A percentile compares a stretch with the other conserved stretches of the same genome.
phyloP scores from a whole-genome alignment of 2,329 filamentous ascomycete species.

The Anisogramma anomala region DNA sequence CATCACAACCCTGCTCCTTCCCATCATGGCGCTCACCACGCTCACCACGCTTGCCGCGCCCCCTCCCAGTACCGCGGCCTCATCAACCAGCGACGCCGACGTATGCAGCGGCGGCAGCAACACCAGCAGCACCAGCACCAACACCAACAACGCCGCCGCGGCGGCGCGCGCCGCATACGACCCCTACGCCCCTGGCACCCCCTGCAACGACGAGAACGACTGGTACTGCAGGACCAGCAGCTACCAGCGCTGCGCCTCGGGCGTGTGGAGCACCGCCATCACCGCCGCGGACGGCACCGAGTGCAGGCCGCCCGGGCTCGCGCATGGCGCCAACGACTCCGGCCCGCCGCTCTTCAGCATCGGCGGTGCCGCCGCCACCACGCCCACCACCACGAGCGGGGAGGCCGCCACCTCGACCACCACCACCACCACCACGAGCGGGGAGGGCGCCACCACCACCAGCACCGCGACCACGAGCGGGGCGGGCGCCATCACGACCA shows the following conservation, averaged over 20 bases:
- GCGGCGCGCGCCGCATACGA: not conserved
- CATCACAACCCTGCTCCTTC: not conserved
- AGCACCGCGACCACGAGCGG: not conserved
- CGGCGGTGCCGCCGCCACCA: not conserved
- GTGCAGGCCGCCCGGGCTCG: slow-evolving; percentile 33
- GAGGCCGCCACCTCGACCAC: not conserved
- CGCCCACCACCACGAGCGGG: not conserved
- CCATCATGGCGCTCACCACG: not conserved
- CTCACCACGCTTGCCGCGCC: not conserved
- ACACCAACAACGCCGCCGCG: no score
- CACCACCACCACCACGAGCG: no score
- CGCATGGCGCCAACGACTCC: slow-evolving; percentile 27
- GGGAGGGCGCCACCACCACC: not conserved
- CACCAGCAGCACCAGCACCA: not conserved
- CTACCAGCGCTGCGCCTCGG: slow-evolving; percentile 40
- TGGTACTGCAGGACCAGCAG: slow-evolving; percentile 41
- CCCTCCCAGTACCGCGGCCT: no score
- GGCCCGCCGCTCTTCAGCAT: slow-evolving; percentile 8
- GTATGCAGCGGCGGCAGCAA: no score
- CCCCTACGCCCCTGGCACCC: slow-evolving; percentile 25
- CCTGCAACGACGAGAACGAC: slow-evolving; percentile 36
- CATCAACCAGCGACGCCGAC: no score
- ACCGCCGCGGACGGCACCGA: slow-evolving; percentile 32
- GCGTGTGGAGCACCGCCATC: slow-evolving; percentile 35
- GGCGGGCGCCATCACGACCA: no score